Percentiles rank a stretch among this genome's conserved stretches.
phyloP scores from a whole-genome alignment of 257 asterid genomes.

The Anisodus tanguticus region DNA sequence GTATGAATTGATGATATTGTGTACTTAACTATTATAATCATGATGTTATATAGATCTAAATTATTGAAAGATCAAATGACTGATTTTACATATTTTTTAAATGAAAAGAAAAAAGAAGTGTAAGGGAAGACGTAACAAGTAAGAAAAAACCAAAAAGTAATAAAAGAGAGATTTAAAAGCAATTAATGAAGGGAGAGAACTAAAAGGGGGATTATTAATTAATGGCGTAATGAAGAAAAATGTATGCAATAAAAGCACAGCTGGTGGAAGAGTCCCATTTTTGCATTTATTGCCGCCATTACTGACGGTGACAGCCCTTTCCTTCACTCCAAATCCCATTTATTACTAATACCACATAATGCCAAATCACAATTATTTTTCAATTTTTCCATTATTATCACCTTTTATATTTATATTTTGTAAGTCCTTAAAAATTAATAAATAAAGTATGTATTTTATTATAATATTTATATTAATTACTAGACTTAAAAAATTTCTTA shows the following conservation, averaged over 20 bases:
- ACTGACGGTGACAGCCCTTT: constrained; percentile 37
- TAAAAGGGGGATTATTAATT: neutral
- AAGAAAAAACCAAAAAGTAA: neutral
- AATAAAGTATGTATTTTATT: too few species aligned
- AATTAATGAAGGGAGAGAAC: constrained; percentile 52
- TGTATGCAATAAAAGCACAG: constrained; percentile 49
- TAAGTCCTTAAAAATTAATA: too few species aligned
- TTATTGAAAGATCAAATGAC: neutral
- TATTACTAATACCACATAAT: neutral
- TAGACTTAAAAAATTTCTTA: too few species aligned
- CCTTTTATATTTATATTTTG: too few species aligned
- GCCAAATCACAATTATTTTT: neutral
- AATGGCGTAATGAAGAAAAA: neutral
- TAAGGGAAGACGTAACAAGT: neutral
- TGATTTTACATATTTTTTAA: neutral
- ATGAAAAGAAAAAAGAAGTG: neutral
- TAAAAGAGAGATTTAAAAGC: constrained; percentile 12
- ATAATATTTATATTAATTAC: too few species aligned
- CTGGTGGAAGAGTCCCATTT: constrained; percentile 44
- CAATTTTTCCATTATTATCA: too few species aligned
- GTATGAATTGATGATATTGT: neutral
- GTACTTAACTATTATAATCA: neutral
- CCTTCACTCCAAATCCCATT: constrained; percentile 1
- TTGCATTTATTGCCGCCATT: constrained; percentile 60
- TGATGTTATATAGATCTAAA: neutral